Percentiles rank a stretch among this genome's conserved stretches.
phyloP scores from a whole-genome alignment of 1,139 yeast species.

The Taphrina pruni region DNA sequence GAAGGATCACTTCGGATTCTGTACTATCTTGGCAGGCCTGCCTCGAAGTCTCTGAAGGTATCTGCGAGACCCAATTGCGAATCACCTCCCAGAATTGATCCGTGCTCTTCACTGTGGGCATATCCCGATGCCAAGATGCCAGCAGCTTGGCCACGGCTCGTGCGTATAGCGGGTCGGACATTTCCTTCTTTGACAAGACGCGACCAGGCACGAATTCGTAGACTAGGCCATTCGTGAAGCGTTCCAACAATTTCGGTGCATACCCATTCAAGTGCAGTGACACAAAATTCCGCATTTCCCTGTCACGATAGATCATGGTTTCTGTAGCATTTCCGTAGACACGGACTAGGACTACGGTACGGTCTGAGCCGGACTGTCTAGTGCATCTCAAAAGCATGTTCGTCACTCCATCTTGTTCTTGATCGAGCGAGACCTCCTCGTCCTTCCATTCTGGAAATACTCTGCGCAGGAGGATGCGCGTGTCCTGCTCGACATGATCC shows the following conservation, averaged over 20 bases:
- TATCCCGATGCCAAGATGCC: slow-evolving; percentile 68
- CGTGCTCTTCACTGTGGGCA: slow-evolving; percentile 24
- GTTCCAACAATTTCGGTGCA: slow-evolving; percentile 73
- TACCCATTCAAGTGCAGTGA: slow-evolving; percentile 65
- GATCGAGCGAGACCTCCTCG: slow-evolving; percentile 48
- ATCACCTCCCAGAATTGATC: slow-evolving; percentile 38
- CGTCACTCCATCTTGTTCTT: slow-evolving; percentile 79
- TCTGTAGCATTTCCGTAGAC: slow-evolving; percentile 80
- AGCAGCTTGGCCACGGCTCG: slow-evolving; percentile 70
- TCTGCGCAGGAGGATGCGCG: slow-evolving; percentile 33
- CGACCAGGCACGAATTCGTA: slow-evolving; percentile 75
- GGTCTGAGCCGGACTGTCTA: slow-evolving; percentile 46
- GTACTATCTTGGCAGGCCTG: neutral
- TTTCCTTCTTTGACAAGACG: slow-evolving; percentile 46
- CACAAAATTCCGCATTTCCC: slow-evolving; percentile 75
- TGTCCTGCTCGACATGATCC: slow-evolving; percentile 18
- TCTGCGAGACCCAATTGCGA: slow-evolving; percentile 22
- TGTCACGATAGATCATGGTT: slow-evolving; percentile 72
- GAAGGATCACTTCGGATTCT: slow-evolving; percentile 10
- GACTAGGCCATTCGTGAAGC: slow-evolving; percentile 74
- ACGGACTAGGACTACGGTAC: slow-evolving; percentile 63
- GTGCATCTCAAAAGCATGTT: slow-evolving; percentile 52
- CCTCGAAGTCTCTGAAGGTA: slow-evolving; percentile 45
- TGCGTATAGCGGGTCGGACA: slow-evolving; percentile 47
- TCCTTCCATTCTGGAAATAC: slow-evolving; percentile 44